Percentiles rank a stretch among this genome's conserved stretches.
These are phyloP conservation scores for Urtica urens DNA, from an alignment of 306 rosid species.

Conservation along the genomic window DNA sequence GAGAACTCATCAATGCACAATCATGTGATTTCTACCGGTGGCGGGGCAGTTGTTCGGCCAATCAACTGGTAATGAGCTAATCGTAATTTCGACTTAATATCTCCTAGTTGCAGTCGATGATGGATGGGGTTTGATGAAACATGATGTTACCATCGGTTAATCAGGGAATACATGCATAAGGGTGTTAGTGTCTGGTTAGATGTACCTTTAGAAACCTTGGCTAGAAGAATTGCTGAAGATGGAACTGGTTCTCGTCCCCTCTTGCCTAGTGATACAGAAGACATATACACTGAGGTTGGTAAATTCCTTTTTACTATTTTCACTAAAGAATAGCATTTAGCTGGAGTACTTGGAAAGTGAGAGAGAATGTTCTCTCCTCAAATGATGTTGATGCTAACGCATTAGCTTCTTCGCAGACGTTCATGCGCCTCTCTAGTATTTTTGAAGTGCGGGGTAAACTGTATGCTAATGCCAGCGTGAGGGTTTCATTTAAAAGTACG, in stretches of 20 bases:
- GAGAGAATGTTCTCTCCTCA: neutral
- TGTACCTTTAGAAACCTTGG: slow-evolving; percentile 88
- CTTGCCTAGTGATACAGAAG: slow-evolving; percentile 65
- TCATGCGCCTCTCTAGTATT: slow-evolving; percentile 53
- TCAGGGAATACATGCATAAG: slow-evolving; percentile 83
- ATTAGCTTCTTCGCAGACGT: slow-evolving; percentile 42
- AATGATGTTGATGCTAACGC: neutral
- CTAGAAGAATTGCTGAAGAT: slow-evolving; percentile 73
- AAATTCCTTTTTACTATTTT: slow-evolving; percentile 2
- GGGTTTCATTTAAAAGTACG: slow-evolving; percentile 80
- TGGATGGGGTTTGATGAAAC: neutral
- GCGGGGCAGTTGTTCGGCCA: slow-evolving; percentile 80
- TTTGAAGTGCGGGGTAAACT: slow-evolving; percentile 68
- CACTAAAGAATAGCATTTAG: neutral
- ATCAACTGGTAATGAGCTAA: slow-evolving; percentile 63
- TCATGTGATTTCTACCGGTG: slow-evolving; percentile 83
- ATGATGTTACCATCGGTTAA: slow-evolving; percentile 8
- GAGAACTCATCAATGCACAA: slow-evolving; percentile 52
- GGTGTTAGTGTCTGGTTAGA: slow-evolving; percentile 91
- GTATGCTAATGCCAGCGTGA: slow-evolving; percentile 70
- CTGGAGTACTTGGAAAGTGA: neutral
- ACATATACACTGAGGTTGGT: slow-evolving; percentile 57
- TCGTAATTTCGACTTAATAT: too few relatives aligned
- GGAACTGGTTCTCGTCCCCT: slow-evolving; percentile 93
- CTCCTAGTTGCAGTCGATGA: neutral